A percentile compares a stretch with the other conserved stretches of the same genome.
These are phyloP conservation scores for Tetracladium setigerum DNA, from an alignment of 495 filamentous ascomycete species.

Conservation along the genomic window DNA sequence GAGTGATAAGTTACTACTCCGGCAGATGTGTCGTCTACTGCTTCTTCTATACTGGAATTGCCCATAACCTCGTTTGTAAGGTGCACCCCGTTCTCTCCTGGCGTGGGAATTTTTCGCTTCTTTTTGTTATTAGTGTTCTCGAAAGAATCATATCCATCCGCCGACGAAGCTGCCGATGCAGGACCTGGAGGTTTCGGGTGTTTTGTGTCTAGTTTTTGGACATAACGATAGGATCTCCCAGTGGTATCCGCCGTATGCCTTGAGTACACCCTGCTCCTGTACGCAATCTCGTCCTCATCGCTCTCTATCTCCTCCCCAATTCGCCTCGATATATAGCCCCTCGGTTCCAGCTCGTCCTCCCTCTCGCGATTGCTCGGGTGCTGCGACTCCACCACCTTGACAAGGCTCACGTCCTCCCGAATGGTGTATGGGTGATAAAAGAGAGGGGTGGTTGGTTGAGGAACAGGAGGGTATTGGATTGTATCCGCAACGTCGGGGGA, in stretches of 20 bases:
- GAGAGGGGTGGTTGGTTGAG: constrained; percentile 55
- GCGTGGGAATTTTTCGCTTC: constrained; percentile 93
- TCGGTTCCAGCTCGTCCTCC: constrained; percentile 16
- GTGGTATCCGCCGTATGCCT: constrained; percentile 20
- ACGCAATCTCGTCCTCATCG: constrained; percentile 30
- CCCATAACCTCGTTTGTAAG: constrained; percentile 49
- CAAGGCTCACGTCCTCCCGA: constrained; percentile 29
- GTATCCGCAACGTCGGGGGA: constrained; percentile 75
- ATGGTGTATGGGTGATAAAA: constrained; percentile 64
- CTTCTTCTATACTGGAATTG: constrained; percentile 38
- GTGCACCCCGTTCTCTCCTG: constrained; percentile 58
- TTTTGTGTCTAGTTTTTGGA: constrained; percentile 27
- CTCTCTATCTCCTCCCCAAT: constrained; percentile 27
- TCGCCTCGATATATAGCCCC: constrained; percentile 26
- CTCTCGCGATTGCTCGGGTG: constrained; percentile 17
- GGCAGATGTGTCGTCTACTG: constrained; percentile 34
- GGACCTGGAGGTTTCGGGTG: constrained; percentile 36
- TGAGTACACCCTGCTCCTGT: constrained; percentile 18
- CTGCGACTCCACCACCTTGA: constrained; percentile 11
- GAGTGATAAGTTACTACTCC: constrained; percentile 55
- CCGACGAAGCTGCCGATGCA: constrained; percentile 45
- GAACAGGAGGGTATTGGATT: constrained; percentile 71
- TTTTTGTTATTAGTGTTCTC: constrained; percentile 99
- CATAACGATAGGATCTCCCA: constrained; percentile 23
- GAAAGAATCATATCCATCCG: constrained; percentile 92